A percentile compares a stretch with the other conserved stretches of the same genome.
These are phyloP conservation scores for Phialemoniopsis sp. DNA, from an alignment of 2,329 filamentous ascomycete species.

Conservation along the genomic window DNA sequence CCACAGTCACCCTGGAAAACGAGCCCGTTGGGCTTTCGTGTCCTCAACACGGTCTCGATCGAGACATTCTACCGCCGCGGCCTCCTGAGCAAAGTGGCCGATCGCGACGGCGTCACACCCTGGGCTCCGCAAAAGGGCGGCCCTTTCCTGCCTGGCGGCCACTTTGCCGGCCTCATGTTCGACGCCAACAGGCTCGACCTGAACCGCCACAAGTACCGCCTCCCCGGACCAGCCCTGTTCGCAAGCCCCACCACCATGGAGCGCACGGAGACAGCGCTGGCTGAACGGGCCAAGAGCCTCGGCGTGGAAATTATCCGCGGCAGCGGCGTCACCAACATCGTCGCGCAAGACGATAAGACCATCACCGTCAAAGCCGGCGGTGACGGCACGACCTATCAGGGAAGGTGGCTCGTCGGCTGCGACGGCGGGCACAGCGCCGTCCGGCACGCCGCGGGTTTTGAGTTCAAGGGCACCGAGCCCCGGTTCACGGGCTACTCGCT, in stretches of 20 bases:
- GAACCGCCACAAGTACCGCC: slow-evolving; percentile 20
- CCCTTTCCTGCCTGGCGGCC: slow-evolving; percentile 24
- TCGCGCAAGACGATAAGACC: no score
- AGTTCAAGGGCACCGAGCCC: slow-evolving; percentile 28
- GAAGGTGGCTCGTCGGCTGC: slow-evolving; percentile 34
- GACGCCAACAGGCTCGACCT: slow-evolving; percentile 20
- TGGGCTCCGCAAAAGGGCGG: slow-evolving; percentile 12
- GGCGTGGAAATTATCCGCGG: slow-evolving; percentile 22
- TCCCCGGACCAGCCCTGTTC: slow-evolving; percentile 19
- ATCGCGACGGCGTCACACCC: slow-evolving; percentile 5
- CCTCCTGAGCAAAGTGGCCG: slow-evolving; percentile 23
- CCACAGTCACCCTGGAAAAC: slow-evolving; percentile 21
- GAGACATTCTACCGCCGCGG: slow-evolving; percentile 32
- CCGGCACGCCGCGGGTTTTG: slow-evolving; percentile 29
- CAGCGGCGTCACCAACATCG: slow-evolving; percentile 14
- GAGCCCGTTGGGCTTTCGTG: slow-evolving; percentile 19
- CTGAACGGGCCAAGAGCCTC: slow-evolving; percentile 16
- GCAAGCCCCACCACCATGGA: slow-evolving; percentile 14
- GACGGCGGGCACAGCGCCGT: slow-evolving; percentile 34
- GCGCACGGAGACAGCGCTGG: slow-evolving; percentile 13
- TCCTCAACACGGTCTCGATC: slow-evolving; percentile 24
- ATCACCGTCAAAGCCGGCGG: no score
- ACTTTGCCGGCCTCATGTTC: slow-evolving; percentile 23
- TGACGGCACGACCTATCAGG: slow-evolving; percentile 14
- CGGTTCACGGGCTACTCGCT: slow-evolving; percentile 27